These are phyloP conservation scores for Olyra latifolia DNA, from an alignment of 176 grass and related monocot species.

Conservation along the genomic window DNA sequence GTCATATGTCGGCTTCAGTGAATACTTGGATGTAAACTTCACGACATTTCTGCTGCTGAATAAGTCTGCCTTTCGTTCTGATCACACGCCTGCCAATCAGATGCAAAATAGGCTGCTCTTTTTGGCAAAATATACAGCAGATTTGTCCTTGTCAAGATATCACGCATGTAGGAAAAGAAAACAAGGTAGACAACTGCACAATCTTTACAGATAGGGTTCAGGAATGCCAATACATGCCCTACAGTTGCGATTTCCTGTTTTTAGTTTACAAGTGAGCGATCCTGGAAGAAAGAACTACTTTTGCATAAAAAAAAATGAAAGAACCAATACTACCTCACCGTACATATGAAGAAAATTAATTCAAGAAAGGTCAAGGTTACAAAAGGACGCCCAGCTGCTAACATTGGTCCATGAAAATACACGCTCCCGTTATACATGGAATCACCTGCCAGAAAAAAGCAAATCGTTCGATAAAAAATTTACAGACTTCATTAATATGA, in stretches of 20 bases:
- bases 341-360: slow-evolving; percentile 25
- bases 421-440: slow-evolving; percentile 28
- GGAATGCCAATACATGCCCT: slow-evolving; percentile 7
- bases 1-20: background rate
- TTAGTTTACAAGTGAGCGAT: slow-evolving; percentile 29
- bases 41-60: background rate
- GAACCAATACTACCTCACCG: slow-evolving; percentile 11
- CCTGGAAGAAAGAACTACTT: slow-evolving; percentile 6
- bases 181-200: background rate
- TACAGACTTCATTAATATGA: background rate
- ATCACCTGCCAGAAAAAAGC: slow-evolving; percentile 38
- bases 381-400: slow-evolving; percentile 30
- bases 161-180: background rate
- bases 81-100: background rate
- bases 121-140: slow-evolving; percentile 6
- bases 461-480: background rate
- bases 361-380: slow-evolving; percentile 27
- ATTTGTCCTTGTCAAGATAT: background rate
- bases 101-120: background rate
- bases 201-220: slow-evolving; percentile 7
- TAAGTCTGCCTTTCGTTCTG: background rate
- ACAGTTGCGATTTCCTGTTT: slow-evolving; percentile 7
- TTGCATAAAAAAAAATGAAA: slow-evolving; percentile 30
- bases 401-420: background rate
- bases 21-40: background rate